Evolutionary conservation across 1,284 basidiomycete species (phyloP).

Genomic region (Malassezia furfur): DNA sequence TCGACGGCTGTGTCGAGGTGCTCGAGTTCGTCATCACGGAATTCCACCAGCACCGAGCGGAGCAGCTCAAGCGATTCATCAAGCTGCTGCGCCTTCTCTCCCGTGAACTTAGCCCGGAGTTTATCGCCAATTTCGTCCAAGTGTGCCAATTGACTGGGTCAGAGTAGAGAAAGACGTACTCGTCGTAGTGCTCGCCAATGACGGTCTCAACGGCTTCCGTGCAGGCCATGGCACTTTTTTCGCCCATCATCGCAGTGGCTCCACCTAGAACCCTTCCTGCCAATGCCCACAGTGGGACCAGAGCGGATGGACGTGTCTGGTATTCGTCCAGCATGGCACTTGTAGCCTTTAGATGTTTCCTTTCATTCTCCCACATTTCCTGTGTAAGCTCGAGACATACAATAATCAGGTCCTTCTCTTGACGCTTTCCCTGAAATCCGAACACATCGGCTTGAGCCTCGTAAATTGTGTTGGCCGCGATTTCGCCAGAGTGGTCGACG

Average conservation of each 20-base stretch:
- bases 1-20: conserved; percentile 86
- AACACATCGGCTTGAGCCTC: conserved; percentile 45
- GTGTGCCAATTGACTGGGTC: conserved; percentile 29
- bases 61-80: conserved; percentile 55
- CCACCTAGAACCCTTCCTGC: conserved; percentile 78
- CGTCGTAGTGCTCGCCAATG: conserved; percentile 95
- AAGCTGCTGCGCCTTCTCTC: neutral
- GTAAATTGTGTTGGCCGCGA: conserved; percentile 48
- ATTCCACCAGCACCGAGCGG: conserved; percentile 67
- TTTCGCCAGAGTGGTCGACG: conserved; percentile 45
- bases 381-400: conserved; percentile 43
- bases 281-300: conserved; percentile 72
- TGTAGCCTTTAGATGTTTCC: conserved; percentile 79
- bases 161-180: conserved; percentile 56
- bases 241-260: conserved; percentile 74
- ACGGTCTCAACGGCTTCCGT: conserved; percentile 96
- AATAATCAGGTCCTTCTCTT: conserved; percentile 29
- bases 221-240: conserved; percentile 92
- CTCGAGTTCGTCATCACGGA: conserved; percentile 87
- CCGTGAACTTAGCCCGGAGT: conserved; percentile 4
- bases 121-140: conserved; percentile 21
- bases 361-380: conserved; percentile 96
- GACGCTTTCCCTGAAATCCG: conserved; percentile 25
- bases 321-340: conserved; percentile 74
- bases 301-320: conserved; percentile 67